These are phyloP conservation scores for Yarrowia phangngaensis DNA, from an alignment of 805 yeast species.

Conservation along the genomic window DNA sequence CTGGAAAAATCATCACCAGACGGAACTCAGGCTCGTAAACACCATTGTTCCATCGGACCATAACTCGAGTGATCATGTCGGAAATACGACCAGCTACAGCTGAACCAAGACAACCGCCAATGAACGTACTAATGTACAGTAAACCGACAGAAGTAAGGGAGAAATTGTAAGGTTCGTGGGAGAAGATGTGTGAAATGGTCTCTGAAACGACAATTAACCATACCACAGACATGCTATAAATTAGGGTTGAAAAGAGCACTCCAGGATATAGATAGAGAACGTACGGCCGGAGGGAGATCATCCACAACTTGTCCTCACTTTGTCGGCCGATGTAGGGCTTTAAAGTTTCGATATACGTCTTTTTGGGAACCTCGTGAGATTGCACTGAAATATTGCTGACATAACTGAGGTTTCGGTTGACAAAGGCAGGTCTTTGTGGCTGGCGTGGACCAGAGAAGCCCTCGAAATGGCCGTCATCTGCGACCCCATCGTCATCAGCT, in stretches of 20 bases:
- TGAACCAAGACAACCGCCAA: constrained; percentile 58
- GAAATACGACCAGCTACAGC: constrained; percentile 50
- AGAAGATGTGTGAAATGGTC: constrained; percentile 50
- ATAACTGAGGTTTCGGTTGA: constrained; percentile 3
- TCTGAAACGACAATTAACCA: constrained; percentile 63
- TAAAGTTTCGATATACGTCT: constrained; percentile 41
- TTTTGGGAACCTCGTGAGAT: constrained; percentile 26
- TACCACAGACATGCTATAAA: constrained; percentile 56
- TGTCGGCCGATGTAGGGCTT: constrained; percentile 50
- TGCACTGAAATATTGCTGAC: not conserved
- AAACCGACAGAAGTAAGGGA: constrained; percentile 49
- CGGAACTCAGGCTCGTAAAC: constrained; percentile 63
- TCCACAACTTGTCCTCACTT: constrained; percentile 51
- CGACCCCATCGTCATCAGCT: not conserved
- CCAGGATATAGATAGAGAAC: constrained; percentile 49
- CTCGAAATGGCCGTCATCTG: not conserved
- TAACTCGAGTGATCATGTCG: constrained; percentile 47
- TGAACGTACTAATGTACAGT: constrained; percentile 53
- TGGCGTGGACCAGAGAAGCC: not conserved
- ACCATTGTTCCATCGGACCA: constrained; percentile 50
- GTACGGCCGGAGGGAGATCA: constrained; percentile 54
- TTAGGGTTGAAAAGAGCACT: constrained; percentile 49
- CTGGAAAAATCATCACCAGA: constrained; percentile 51
- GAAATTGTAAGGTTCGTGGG: constrained; percentile 46
- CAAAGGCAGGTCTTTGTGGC: not conserved